Conservation (phyloP, 2,329 filamentous ascomycete species). For the Aureobasidium lini region DNA sequence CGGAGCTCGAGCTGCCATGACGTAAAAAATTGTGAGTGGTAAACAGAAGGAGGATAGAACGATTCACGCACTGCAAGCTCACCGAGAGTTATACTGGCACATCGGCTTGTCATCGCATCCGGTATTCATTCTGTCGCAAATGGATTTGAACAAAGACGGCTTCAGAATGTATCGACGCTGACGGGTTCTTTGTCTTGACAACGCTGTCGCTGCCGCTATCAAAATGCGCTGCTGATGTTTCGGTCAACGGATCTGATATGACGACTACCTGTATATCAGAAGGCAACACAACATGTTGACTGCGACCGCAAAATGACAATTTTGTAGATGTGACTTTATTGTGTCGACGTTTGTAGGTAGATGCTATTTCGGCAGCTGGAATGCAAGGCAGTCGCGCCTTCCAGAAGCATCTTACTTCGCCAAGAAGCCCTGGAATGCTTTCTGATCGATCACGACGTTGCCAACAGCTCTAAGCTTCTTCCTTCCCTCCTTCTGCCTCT, state of each 20-base stretch:
- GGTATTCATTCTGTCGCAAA: not conserved
- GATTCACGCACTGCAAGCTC: not conserved
- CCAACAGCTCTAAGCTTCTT: constrained; percentile 77
- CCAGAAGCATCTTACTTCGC: constrained; percentile 51
- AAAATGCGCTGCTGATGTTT: not conserved
- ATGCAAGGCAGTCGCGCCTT: not conserved
- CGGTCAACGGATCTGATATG: not conserved
- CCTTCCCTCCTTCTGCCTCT: constrained; percentile 93
- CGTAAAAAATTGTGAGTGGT: not conserved
- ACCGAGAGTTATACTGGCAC: not conserved
- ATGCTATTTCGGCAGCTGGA: not conserved
- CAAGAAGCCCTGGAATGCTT: constrained; percentile 89
- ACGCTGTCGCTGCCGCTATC: too few relatives aligned
- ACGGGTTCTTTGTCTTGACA: not conserved
- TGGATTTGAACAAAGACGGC: not conserved
- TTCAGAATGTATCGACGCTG: not conserved
- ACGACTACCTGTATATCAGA: not conserved
- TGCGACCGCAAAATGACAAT: too few relatives aligned
- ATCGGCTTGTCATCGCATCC: not conserved
- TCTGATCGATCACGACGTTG: constrained; percentile 93
- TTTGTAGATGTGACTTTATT: too few relatives aligned
- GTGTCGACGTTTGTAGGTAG: too few relatives aligned
- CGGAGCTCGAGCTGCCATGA: not conserved
- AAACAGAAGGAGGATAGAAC: too few relatives aligned
- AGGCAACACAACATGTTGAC: too few relatives aligned